These are phyloP conservation scores for Hippophae tibetana DNA, from an alignment of 306 rosid genomes.

Conservation along the genomic window DNA sequence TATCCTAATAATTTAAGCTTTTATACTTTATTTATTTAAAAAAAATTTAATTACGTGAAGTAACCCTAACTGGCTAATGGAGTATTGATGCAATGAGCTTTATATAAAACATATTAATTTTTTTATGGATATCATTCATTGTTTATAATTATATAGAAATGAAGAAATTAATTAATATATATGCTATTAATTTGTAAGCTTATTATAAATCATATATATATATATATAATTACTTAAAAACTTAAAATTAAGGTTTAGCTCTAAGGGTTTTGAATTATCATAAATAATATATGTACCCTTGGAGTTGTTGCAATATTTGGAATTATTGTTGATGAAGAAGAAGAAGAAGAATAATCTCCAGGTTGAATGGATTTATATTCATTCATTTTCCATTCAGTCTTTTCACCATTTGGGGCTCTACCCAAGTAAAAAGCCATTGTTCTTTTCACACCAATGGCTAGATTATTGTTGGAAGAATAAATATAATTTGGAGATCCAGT, in stretches of 20 bases:
- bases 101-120: too few species aligned
- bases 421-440: constrained; percentile 86
- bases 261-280: too few species aligned
- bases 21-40: too few species aligned
- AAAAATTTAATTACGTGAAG: too few species aligned
- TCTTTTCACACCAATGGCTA: constrained; percentile 54
- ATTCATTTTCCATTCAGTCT: constrained; percentile 91
- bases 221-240: background rate
- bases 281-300: too few species aligned
- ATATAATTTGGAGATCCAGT: constrained; percentile 76
- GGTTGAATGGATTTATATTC: constrained; percentile 55
- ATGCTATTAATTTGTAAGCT: background rate
- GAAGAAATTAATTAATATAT: background rate
- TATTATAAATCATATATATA: background rate
- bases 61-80: too few species aligned
- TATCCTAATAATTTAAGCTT: too few species aligned
- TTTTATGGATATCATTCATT: too few species aligned
- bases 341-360: background rate
- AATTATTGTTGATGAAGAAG: constrained; percentile 20
- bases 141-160: background rate
- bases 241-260: too few species aligned
- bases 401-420: constrained; percentile 63
- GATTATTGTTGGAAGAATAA: constrained; percentile 40
- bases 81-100: too few species aligned
- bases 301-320: background rate